These are phyloP conservation scores for Mucor lusitanicus DNA, from an alignment of 371 early-diverging fungal genomes.

Conservation along the genomic window DNA sequence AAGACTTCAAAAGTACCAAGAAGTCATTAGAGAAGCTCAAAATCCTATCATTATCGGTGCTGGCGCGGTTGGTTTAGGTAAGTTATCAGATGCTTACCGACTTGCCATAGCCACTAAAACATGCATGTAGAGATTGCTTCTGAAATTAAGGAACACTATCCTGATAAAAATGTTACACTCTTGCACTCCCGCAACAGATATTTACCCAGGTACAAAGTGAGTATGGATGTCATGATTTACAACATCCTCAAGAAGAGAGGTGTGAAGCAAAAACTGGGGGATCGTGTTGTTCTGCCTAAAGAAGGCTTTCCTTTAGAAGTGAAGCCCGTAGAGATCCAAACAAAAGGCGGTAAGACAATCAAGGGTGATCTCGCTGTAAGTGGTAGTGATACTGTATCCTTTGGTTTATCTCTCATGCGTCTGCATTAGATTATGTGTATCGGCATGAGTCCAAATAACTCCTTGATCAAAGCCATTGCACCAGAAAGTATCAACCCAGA, in stretches of 20 bases:
- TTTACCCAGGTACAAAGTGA: constrained; percentile 51
- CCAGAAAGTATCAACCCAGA: constrained; percentile 46
- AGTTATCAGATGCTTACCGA: background rate
- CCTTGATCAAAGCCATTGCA: constrained; percentile 41
- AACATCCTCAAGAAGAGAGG: constrained; percentile 49
- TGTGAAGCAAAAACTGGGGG: constrained; percentile 51
- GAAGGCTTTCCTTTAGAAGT: constrained; percentile 51
- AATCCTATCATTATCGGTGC: constrained; percentile 64
- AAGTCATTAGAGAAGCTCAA: constrained; percentile 47
- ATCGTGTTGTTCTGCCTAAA: constrained; percentile 49
- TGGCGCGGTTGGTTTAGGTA: constrained; percentile 69
- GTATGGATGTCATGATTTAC: constrained; percentile 44
- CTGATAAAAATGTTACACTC: constrained; percentile 63
- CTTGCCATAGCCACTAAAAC: background rate
- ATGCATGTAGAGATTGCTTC: constrained; percentile 56
- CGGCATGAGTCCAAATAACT: constrained; percentile 67
- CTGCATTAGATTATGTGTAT: constrained; percentile 58
- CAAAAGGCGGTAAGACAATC: constrained; percentile 47
- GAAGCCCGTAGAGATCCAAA: constrained; percentile 47
- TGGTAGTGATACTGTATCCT: background rate
- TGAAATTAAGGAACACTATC: constrained; percentile 68
- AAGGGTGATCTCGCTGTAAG: constrained; percentile 59
- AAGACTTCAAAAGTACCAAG: constrained; percentile 46
- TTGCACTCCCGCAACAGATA: constrained; percentile 64
- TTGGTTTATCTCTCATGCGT: background rate